These are phyloP conservation scores for Saturnispora ahearnii DNA, from an alignment of 805 yeast species.

Conservation along the genomic window DNA sequence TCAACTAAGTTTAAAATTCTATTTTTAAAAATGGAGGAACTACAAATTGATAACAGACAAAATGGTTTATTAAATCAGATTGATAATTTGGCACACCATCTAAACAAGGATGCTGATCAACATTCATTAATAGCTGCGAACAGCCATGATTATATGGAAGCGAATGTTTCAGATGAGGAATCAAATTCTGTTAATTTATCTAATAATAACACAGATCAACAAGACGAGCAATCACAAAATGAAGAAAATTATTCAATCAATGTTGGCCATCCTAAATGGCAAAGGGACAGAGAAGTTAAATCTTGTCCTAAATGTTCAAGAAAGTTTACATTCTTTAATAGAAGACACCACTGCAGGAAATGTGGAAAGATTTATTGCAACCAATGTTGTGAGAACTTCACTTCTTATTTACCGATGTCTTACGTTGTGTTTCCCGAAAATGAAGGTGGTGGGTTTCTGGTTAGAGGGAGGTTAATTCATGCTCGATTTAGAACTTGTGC, in stretches of 20 bases:
- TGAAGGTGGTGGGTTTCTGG: conserved; percentile 9
- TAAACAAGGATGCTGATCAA: neutral
- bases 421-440: conserved; percentile 39
- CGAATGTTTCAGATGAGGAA: neutral
- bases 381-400: conserved; percentile 46
- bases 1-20: neutral
- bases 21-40: neutral
- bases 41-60: neutral
- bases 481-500: conserved; percentile 69
- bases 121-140: neutral
- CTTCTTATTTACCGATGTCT: conserved; percentile 50
- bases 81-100: neutral
- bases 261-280: conserved; percentile 46
- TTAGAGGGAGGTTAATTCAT: conserved; percentile 29
- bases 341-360: conserved; percentile 76
- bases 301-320: conserved; percentile 48
- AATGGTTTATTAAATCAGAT: neutral
- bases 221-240: neutral
- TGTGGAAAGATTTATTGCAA: conserved; percentile 80
- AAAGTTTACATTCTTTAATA: conserved; percentile 48
- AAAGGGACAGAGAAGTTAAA: conserved; percentile 47
- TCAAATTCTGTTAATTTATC: neutral
- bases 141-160: neutral
- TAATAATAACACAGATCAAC: neutral
- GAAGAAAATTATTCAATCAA: neutral